Evolutionary conservation across 1,284 basidiomycete genomes (phyloP).

Genomic region (Puccinia hordei): DNA sequence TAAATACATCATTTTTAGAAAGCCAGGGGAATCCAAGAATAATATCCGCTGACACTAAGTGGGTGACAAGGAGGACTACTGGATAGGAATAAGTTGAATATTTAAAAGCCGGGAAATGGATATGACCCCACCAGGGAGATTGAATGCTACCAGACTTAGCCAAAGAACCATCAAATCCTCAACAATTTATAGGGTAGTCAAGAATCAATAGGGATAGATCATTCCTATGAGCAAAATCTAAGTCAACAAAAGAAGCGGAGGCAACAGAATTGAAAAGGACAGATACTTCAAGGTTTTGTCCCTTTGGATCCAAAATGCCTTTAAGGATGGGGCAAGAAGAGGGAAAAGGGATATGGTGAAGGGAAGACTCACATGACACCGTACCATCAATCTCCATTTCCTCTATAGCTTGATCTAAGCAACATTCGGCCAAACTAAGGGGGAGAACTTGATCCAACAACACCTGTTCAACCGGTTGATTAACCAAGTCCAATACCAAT

Average conservation of each 20-base stretch:
- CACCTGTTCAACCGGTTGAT: no score
- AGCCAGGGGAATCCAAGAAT: no score
- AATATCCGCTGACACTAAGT: background rate
- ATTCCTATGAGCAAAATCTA: background rate
- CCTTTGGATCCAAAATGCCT: no score
- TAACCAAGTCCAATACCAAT: no score
- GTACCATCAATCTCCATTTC: no score
- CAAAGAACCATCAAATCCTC: background rate
- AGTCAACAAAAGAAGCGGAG: background rate
- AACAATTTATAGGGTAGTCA: background rate
- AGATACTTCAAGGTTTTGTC: no score
- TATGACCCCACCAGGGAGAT: background rate
- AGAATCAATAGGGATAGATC: no score
- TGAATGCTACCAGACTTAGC: background rate
- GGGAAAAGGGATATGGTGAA: background rate
- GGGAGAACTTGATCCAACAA: no score
- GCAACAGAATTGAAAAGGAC: background rate
- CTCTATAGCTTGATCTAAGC: background rate
- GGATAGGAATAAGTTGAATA: background rate
- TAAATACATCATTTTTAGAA: background rate
- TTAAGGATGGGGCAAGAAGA: background rate
- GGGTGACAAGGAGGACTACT: background rate
- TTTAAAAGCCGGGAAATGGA: no score
- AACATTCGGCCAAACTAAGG: background rate
- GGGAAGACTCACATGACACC: background rate